Evolutionary conservation across 2,329 filamentous ascomycete genomes (phyloP).

Genomic region (Cladophialophora bantiana): DNA sequence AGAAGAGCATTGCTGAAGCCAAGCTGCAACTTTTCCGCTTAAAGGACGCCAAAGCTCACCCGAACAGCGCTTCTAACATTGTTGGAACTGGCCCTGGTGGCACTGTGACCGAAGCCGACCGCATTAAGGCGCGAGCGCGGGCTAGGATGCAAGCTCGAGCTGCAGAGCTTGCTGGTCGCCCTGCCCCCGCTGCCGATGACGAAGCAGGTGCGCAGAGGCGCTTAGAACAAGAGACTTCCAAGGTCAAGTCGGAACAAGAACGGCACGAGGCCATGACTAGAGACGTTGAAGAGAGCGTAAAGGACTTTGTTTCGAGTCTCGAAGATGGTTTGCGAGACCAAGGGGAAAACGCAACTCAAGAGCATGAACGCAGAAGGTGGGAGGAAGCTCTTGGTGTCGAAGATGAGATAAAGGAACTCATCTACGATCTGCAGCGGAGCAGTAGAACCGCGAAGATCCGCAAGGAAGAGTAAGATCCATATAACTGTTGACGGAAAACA

Average conservation of each 20-base stretch:
- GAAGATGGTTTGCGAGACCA: constrained; percentile 88
- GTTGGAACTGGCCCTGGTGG: constrained; percentile 94
- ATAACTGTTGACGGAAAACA: neutral
- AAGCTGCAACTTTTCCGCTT: constrained; percentile 91
- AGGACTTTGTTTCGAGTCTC: constrained; percentile 82
- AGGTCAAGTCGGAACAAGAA: constrained; percentile 82
- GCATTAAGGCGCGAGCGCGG: constrained; percentile 91
- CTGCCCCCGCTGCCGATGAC: constrained; percentile 73
- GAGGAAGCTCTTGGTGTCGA: constrained; percentile 95
- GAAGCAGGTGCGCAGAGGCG: constrained; percentile 81
- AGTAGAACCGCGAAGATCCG: constrained; percentile 77
- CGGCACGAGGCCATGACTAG: constrained; percentile 95
- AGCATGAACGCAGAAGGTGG: constrained; percentile 93
- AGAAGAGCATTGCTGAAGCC: constrained; percentile 91
- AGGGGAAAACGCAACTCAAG: constrained; percentile 74
- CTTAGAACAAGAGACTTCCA: constrained; percentile 85
- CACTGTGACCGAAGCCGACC: constrained; percentile 87
- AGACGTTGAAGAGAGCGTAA: constrained; percentile 95
- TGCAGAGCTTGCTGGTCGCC: constrained; percentile 87
- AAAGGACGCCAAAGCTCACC: constrained; percentile 90
- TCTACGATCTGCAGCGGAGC: constrained; percentile 90
- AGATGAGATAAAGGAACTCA: constrained; percentile 96
- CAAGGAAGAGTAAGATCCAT: constrained; percentile 61
- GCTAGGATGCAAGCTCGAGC: constrained; percentile 99
- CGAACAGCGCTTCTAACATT: constrained; percentile 78